Conservation (phyloP, 192 early-diverging fungal genomes). For the Coemansia aciculifera region DNA sequence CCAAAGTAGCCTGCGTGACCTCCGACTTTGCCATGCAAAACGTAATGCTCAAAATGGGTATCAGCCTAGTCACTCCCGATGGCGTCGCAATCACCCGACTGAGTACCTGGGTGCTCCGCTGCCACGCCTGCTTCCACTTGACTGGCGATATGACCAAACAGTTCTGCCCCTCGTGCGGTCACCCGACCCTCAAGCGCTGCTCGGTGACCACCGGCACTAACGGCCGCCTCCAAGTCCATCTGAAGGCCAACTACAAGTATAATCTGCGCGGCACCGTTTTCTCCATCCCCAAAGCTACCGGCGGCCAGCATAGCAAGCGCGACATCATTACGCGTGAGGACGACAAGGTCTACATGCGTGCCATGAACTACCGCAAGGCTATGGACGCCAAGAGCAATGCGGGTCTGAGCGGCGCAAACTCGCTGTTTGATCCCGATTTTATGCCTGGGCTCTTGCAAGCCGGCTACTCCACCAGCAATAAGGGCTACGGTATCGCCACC, state of each 20-base stretch:
- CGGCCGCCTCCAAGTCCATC: conserved; percentile 77
- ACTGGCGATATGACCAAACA: conserved; percentile 84
- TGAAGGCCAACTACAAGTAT: conserved; percentile 91
- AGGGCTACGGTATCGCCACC: conserved; percentile 59
- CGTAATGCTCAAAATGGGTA: conserved; percentile 89
- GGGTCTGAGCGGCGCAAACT: conserved; percentile 23
- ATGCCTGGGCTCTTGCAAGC: conserved; percentile 33
- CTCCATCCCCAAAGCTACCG: conserved; percentile 79
- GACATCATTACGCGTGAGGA: conserved; percentile 89
- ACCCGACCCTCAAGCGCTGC: conserved; percentile 81
- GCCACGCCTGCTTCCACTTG: conserved; percentile 88
- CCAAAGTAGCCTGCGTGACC: conserved; percentile 87
- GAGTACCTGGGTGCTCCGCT: conserved; percentile 89
- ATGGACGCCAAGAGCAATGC: conserved; percentile 32
- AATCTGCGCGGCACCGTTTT: conserved; percentile 87
- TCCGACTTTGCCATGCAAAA: conserved; percentile 97
- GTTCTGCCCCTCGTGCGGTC: conserved; percentile 93
- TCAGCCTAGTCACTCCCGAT: conserved; percentile 81
- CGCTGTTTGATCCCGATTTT: conserved; percentile 42
- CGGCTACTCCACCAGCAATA: conserved; percentile 40
- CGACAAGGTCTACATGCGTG: conserved; percentile 75
- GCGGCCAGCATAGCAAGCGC: conserved; percentile 68
- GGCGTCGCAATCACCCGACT: conserved; percentile 74
- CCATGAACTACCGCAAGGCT: conserved; percentile 33
- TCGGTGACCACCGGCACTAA: conserved; percentile 76